Percentiles rank a stretch among this genome's conserved stretches.
Conservation (phyloP, 176 grass and related monocot species). For the Sorghum bicolor region Sorghum_bicolor_NCBIv3 NC_012877.2:56670001-56670500, state of each 20-base stretch:
- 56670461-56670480: background rate
- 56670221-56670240: background rate
- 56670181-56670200: background rate
- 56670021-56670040: slow-evolving; percentile 78
- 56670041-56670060: slow-evolving; percentile 84
- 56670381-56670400: background rate
- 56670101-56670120: slow-evolving; percentile 2
- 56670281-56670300: background rate
- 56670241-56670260: background rate
- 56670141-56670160: background rate
- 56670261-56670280: background rate
- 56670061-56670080: slow-evolving; percentile 69
- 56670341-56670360: background rate
- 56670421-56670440: background rate
- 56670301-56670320: background rate
- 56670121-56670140: background rate
- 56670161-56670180: background rate
- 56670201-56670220: background rate
- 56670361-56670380: background rate
- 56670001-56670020: slow-evolving; percentile 67
- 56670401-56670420: background rate
- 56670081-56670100: slow-evolving; percentile 92
- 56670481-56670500: background rate
- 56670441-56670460: background rate
- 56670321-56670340: background rate